phyloP scores from a whole-genome alignment of 164 flowering plant genomes.

The Dillenia turbinata region DNA sequence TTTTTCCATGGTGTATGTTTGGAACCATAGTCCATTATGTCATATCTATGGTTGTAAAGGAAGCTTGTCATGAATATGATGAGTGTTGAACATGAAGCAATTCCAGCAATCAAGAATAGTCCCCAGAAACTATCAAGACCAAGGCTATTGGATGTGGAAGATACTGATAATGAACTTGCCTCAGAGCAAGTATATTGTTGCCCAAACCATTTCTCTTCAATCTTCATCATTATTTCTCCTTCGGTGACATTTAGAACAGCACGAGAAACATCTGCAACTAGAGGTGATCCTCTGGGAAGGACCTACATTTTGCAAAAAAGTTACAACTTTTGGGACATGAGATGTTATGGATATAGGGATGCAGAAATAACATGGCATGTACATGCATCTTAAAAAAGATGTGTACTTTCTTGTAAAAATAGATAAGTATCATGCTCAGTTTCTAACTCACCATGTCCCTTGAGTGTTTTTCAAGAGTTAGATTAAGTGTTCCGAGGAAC shows the following conservation, averaged over 20 bases:
- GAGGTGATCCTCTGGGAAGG: slow-evolving; percentile 1
- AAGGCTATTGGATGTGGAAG: neutral
- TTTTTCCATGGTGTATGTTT: neutral
- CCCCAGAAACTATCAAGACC: slow-evolving; percentile 3
- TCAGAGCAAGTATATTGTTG: slow-evolving; percentile 1
- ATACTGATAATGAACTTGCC: neutral
- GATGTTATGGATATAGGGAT: no score
- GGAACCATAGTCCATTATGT: neutral
- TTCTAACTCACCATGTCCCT: no score
- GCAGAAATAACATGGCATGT: no score
- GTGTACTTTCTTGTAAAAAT: no score
- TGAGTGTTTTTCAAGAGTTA: no score
- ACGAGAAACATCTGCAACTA: slow-evolving; percentile 1
- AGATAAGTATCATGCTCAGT: no score
- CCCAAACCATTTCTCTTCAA: slow-evolving; percentile 8
- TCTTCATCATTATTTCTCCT: neutral
- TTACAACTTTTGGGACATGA: no score
- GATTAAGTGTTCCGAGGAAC: no score
- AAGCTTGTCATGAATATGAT: neutral
- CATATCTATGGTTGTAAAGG: neutral
- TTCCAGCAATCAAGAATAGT: slow-evolving; percentile 16
- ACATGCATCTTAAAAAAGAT: no score
- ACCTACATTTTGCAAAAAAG: neutral
- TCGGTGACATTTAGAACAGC: neutral
- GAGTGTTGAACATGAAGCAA: slow-evolving; percentile 8